These are phyloP conservation scores for Podila epigama DNA, from an alignment of 192 early-diverging fungal species.

Conservation along the genomic window DNA sequence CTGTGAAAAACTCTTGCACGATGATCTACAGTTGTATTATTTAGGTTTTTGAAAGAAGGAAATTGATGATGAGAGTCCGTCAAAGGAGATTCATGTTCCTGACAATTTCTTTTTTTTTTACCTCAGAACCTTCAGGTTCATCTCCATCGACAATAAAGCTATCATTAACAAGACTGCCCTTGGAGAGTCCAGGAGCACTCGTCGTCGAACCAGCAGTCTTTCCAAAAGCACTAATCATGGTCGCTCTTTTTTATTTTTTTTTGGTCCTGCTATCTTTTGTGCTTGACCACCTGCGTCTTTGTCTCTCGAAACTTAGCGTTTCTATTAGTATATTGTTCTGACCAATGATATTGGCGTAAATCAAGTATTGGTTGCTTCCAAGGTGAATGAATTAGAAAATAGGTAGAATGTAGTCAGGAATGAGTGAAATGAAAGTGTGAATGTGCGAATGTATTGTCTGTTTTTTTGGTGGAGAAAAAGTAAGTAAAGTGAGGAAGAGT, in stretches of 20 bases:
- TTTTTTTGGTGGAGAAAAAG: too few relatives aligned
- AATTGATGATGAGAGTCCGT: neutral
- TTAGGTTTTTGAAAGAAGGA: neutral
- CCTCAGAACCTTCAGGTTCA: neutral
- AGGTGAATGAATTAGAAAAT: too few relatives aligned
- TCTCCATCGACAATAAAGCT: neutral
- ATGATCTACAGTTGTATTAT: constrained; percentile 8
- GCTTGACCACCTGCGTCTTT: too few relatives aligned
- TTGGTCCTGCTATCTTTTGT: too few relatives aligned
- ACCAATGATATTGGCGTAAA: too few relatives aligned
- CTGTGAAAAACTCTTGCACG: constrained; percentile 35
- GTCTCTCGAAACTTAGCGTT: too few relatives aligned
- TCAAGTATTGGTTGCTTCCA: too few relatives aligned
- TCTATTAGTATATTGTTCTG: too few relatives aligned
- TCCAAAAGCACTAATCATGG: neutral
- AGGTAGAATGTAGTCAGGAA: too few relatives aligned
- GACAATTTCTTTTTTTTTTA: neutral
- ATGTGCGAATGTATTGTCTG: neutral
- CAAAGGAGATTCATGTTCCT: neutral
- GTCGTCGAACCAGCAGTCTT: neutral
- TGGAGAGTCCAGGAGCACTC: neutral
- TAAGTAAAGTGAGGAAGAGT: neutral
- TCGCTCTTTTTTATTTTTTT: too few relatives aligned
- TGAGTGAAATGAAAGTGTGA: neutral
- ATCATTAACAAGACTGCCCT: neutral